Percentiles rank a stretch among this genome's conserved stretches.
Conservation (phyloP, 768 basidiomycete species). For the Amanita jacksonii region DNA sequence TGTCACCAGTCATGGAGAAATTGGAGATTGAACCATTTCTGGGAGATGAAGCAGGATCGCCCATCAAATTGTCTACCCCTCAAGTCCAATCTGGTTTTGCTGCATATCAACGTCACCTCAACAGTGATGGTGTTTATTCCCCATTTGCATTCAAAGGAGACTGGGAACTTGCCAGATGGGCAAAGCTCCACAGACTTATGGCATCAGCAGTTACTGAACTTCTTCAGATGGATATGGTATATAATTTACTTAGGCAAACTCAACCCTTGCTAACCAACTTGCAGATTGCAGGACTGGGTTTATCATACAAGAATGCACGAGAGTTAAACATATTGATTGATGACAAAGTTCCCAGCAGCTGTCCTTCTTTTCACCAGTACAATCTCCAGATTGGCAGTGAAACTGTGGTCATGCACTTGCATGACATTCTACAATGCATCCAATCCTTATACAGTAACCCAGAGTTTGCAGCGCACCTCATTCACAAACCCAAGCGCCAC, state of each 20-base stretch:
- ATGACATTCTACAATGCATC: conserved; percentile 23
- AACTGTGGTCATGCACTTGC: conserved; percentile 17
- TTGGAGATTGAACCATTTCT: no score
- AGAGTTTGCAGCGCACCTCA: conserved; percentile 18
- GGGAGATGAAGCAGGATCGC: no score
- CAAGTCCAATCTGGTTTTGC: no score
- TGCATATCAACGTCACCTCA: no score
- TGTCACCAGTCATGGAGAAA: no score
- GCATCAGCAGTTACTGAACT: background rate
- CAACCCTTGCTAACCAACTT: background rate
- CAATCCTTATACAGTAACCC: conserved; percentile 22
- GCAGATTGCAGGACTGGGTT: conserved; percentile 13
- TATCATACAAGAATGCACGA: conserved; percentile 22
- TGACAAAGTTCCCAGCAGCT: conserved; percentile 16
- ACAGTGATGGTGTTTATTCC: no score
- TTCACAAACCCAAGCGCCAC: conserved; percentile 22
- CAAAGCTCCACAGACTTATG: background rate
- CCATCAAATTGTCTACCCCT: no score
- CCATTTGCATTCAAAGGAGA: no score
- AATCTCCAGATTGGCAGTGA: conserved; percentile 11
- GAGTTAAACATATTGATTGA: conserved; percentile 28
- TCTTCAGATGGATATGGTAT: background rate
- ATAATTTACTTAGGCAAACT: background rate
- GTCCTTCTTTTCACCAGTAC: conserved; percentile 19
- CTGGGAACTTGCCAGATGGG: background rate